Base-by-base conservation (phyloP, 108 stramenopile genomes). In the Stephanodiscus triporus region DNA sequence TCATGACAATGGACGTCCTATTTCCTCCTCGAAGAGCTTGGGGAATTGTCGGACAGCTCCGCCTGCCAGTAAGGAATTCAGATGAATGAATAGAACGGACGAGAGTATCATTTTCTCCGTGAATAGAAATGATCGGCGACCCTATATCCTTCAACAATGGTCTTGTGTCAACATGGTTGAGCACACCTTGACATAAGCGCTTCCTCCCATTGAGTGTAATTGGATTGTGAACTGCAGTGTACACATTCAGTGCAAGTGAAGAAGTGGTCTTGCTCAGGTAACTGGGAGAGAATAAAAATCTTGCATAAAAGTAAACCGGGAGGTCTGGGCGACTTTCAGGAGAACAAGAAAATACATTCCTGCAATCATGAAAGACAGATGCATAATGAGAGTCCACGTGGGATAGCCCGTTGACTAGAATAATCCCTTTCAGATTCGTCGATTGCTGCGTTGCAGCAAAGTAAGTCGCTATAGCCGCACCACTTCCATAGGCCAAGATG, bases 201-300 rank as follows among this genome's bases (percentile, higher is more conserved):
- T 92, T 72, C n/a, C 95, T 73, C 0, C 95, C 95, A 38, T 77
- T 55, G 7, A 87, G 67, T 6, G 90, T 88, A 48, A 95, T 94
- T 27, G 95, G 91, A 57, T 94, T 94, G 67, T 95, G 87, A 36
- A 95, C 89, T 11, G 95, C 95, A 50, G 92, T 94, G 45, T 94
- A 94, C 20, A 95, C 66, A 75, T 96, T 94, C 14, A 96, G 76
- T 4, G 93, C 95, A 60, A 96, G 82, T 22, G 95, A 91, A 1
- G 91, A 84, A 2, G 93, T 87, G 20, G 92, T 93, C 69, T 90
- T 82, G 48, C 70, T 76, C 24, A 96, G 85, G 72, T 96, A 96
- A 51, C 76, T 83, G 23, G 67, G 72, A 6, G 80, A 85, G 83
- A 96, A 95, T 55, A 95, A 86, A 63, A 92, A 95, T 60, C 95